phyloP scores from a whole-genome alignment of 495 filamentous ascomycete genomes.

The Hyphodiscus hymeniophilus region DNA sequence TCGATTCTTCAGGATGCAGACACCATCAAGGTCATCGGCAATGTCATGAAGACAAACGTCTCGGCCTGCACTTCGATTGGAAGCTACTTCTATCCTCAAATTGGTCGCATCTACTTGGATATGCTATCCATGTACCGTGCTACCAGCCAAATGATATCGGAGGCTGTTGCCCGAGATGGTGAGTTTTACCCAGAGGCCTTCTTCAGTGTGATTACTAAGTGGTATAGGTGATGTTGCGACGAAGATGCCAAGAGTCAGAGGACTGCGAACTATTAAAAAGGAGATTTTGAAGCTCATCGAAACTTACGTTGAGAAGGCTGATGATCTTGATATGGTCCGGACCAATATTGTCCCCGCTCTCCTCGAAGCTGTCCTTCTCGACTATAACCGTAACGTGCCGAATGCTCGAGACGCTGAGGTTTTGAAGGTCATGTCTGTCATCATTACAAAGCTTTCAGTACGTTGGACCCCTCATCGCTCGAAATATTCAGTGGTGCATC shows the following conservation, averaged over 20 bases:
- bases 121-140: conserved; percentile 99
- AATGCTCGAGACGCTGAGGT: conserved; percentile 96
- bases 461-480: conserved; percentile 41
- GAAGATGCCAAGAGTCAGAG: conserved; percentile 92
- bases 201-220: conserved; percentile 13
- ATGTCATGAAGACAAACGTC: conserved; percentile 99
- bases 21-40: conserved; percentile 95
- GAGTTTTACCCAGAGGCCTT: conserved; percentile 19
- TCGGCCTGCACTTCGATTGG: conserved; percentile 93
- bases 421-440: conserved; percentile 92
- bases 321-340: conserved; percentile 88
- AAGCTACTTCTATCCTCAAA: conserved; percentile 97
- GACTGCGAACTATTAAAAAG: conserved; percentile 96
- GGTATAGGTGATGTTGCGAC: conserved; percentile 77
- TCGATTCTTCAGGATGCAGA: conserved; percentile 79
- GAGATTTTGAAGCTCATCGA: conserved; percentile 98
- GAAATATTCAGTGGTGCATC: conserved; percentile 25
- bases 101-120: conserved; percentile 94
- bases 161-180: conserved; percentile 83
- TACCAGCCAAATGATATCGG: conserved; percentile 90
- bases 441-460: conserved; percentile 93
- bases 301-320: conserved; percentile 94
- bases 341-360: conserved; percentile 91
- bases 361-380: conserved; percentile 87
- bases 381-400: conserved; percentile 95